Evolutionary conservation across 805 yeast genomes (phyloP), one percentile per base, ranked within the genome.

Genomic region (Candida sithepensis): DNA sequence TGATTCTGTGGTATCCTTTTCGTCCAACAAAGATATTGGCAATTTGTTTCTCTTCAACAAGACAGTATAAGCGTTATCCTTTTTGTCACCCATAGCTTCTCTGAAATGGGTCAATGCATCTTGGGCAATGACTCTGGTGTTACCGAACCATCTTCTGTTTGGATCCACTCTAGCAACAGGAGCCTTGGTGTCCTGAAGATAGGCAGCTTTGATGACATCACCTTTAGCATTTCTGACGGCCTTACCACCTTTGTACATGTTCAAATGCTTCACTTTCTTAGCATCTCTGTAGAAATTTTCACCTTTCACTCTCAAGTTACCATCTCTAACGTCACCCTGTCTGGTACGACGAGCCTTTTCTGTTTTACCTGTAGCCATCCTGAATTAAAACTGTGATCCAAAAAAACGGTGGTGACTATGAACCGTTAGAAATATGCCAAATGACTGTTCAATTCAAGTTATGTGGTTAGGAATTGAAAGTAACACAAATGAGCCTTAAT

Each of bases 251-350:
- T 88, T 94, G 73, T 90, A 92, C 98, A 92, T 92, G 65, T 82
- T 86, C 61, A 94, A 75, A 65, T 82, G 88, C 67, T 88, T 84
- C 50, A 91, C 96, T 64, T 88, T 88, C 64, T 90, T 89, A 45
- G 96, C 92, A 80, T 91, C 97, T 60, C 89, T 74, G 73, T 92
- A 92, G 69, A 92, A 92, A 73, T 92, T 92, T 70, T 92, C 99
- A 62, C 99, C 99, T 66, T 92, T 92, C 44, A 88, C 95, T 52
- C 96, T 83, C 48, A 94, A 78, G 60, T 92, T 92, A 24, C 97
- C 97, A 67, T 88, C 96, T 61, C 88, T 79, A 57, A 81, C 74
- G 58, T 84, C 88, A 46, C 85, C 85, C 65, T 90, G 88, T 63
- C 96, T 85, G 48, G 77, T 75, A 64, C 97, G 81, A 73, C 99